Percentiles rank a stretch among this genome's conserved stretches.
These are phyloP conservation scores for Russula emetica DNA, from an alignment of 768 basidiomycete genomes.

Conservation along the genomic window DNA sequence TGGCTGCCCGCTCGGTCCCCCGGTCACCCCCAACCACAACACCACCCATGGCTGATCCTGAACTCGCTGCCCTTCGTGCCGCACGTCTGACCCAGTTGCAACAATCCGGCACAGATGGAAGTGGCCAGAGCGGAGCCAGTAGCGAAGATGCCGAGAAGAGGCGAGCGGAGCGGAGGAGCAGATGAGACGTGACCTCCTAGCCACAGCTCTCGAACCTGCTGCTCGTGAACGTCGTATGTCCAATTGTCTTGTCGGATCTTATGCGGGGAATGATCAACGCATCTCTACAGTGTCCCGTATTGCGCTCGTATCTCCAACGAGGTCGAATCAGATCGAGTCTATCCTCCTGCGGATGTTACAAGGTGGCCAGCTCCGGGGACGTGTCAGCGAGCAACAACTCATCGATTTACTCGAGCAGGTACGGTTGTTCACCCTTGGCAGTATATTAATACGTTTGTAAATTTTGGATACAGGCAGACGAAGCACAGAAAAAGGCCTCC, in stretches of 20 bases:
- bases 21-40: background rate
- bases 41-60: conserved; percentile 34
- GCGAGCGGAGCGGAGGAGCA: conserved; percentile 66
- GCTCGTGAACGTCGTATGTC: conserved; percentile 28
- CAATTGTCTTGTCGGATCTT: background rate
- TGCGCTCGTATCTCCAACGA: conserved; percentile 76
- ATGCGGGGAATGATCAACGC: background rate
- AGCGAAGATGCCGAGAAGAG: conserved; percentile 42
- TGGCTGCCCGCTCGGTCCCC: background rate
- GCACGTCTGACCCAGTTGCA: conserved; percentile 43
- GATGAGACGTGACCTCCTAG: conserved; percentile 59
- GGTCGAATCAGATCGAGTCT: conserved; percentile 74
- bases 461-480: conserved; percentile 37
- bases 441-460: background rate
- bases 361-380: conserved; percentile 70
- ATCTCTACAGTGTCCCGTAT: conserved; percentile 75
- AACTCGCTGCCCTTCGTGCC: conserved; percentile 44
- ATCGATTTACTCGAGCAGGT: conserved; percentile 87
- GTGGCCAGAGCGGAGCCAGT: conserved; percentile 42
- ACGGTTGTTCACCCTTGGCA: conserved; percentile 16
- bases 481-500: conserved; percentile 40
- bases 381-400: conserved; percentile 75
- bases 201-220: conserved; percentile 26
- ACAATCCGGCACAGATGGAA: conserved; percentile 26
- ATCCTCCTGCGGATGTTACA: conserved; percentile 81